These are phyloP conservation scores for Nannochloropsis gaditana DNA, from an alignment of 108 stramenopile species.

Conservation along the genomic window DNA sequence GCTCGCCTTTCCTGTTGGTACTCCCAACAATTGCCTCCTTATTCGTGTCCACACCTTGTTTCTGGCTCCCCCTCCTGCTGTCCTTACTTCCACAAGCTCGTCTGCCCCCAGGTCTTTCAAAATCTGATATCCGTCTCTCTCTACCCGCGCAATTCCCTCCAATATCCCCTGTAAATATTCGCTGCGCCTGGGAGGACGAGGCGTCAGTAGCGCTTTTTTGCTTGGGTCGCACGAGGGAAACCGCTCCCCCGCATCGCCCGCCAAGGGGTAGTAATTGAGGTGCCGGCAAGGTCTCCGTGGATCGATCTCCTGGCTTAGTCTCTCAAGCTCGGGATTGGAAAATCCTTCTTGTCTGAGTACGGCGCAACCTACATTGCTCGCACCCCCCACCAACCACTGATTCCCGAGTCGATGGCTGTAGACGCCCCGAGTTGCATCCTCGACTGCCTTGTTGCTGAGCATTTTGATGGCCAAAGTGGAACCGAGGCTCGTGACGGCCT, in stretches of 20 bases:
- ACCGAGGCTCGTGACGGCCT: slow-evolving; percentile 78
- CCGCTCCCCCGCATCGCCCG: slow-evolving; percentile 66
- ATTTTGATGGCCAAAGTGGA: slow-evolving; percentile 79
- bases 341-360: slow-evolving; percentile 33
- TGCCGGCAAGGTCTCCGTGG: slow-evolving; percentile 51
- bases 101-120: slow-evolving; percentile 73
- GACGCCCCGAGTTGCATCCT: slow-evolving; percentile 71
- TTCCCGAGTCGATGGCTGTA: slow-evolving; percentile 82
- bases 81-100: slow-evolving; percentile 61
- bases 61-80: slow-evolving; percentile 75
- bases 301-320: background rate
- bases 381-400: slow-evolving; percentile 83
- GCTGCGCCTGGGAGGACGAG: slow-evolving; percentile 47
- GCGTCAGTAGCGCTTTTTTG: slow-evolving; percentile 62
- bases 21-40: slow-evolving; percentile 63
- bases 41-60: slow-evolving; percentile 73
- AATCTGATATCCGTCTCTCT: slow-evolving; percentile 42
- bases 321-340: too few relatives aligned
- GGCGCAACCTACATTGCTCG: slow-evolving; percentile 78
- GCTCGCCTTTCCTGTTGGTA: slow-evolving; percentile 60
- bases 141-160: slow-evolving; percentile 37
- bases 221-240: slow-evolving; percentile 73
- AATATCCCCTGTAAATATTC: slow-evolving; percentile 43
- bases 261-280: slow-evolving; percentile 72
- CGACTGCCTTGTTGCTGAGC: slow-evolving; percentile 57